Base-by-base conservation (phyloP, 2,329 filamentous ascomycete genomes). In the Fusarium brachygibbosum region DNA sequence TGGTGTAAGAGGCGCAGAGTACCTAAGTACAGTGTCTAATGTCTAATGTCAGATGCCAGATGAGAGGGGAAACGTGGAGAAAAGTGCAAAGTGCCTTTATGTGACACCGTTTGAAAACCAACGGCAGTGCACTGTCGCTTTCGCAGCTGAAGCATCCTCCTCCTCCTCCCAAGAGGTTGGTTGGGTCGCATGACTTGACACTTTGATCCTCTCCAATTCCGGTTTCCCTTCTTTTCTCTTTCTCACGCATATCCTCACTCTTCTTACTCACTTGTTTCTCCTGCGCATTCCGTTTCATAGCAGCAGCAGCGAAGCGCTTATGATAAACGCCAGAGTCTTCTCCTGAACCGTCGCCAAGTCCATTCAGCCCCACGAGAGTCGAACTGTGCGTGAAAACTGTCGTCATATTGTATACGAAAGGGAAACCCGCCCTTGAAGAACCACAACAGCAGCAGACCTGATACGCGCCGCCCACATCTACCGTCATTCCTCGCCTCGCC, bases 101-200 rank as follows among this genome's bases (percentile, higher is more conserved):
- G 25, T 37, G 29, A 57, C 61, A 70, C 67, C 28, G 66, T 70
- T 37, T 29, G 66, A 51, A 58, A 42, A 35, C 32, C 2, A 6
- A 23, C 13, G 17, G n/a, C 5, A 13, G 17, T 52, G 41, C 66
- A 69, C 67, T 67, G 66, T 69, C 21, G 38, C 35, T 51, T 45
- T 6, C 17, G 35, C 29, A 69, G 49, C 66, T 67, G 66, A 66
- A 50, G 17, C 28, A 17, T 29, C 42, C 25, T 29, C 40, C 16
- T 49, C 45, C 31, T 32, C 45, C 53, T 21, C 31, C 38, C 23
- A 34, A 57, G 46, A 51, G 59, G 61, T 49, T 63, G 52, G 44
- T 40, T 31, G 48, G 53, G 66, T 69, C 67, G 67, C 67, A 69
- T 69, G 67, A 69, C 66, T 58, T 68, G 42, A 31, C 44, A 16